Percentiles rank a stretch among this genome's conserved stretches.
Evolutionary conservation across 2,329 filamentous ascomycete genomes (phyloP).

Genomic region (Arthrobotrys sphaeroides): DNA sequence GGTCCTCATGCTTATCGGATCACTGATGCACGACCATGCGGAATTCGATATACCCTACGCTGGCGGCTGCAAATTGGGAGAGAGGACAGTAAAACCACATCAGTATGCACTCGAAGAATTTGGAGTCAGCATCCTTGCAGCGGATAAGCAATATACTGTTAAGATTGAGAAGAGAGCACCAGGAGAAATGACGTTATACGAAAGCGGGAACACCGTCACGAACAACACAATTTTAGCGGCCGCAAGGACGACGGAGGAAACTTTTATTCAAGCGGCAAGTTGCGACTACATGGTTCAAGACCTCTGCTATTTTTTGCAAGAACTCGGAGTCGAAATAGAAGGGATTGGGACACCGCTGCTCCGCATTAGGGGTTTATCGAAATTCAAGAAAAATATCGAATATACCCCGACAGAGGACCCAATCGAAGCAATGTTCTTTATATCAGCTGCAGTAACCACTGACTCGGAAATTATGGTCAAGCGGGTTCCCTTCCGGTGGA

Average conservation of each 20-base stretch:
- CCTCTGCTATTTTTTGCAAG: constrained; percentile 29
- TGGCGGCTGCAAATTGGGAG: constrained; percentile 25
- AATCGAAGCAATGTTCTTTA: constrained; percentile 46
- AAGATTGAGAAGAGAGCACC: constrained; percentile 18
- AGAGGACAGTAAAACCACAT: constrained; percentile 26
- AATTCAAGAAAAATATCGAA: constrained; percentile 4
- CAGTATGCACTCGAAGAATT: constrained; percentile 27
- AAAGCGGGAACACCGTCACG: constrained; percentile 33
- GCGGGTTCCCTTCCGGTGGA: constrained; percentile 27
- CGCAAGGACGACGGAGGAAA: neutral
- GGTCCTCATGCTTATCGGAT: constrained; percentile 20
- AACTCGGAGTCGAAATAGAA: constrained; percentile 18
- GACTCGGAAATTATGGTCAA: constrained; percentile 27
- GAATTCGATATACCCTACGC: constrained; percentile 27
- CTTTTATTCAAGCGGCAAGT: constrained; percentile 21
- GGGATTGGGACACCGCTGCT: constrained; percentile 25
- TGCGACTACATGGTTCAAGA: constrained; percentile 37
- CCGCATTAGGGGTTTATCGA: neutral
- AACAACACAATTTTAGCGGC: constrained; percentile 32
- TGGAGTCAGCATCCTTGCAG: neutral
- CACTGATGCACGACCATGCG: constrained; percentile 12
- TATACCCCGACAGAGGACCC: constrained; percentile 32
- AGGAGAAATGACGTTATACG: constrained; percentile 29
- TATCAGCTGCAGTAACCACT: constrained; percentile 22
- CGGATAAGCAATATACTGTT: neutral